phyloP scores from a whole-genome alignment of 805 yeast species.

The Candida arabinofermentans region DNA sequence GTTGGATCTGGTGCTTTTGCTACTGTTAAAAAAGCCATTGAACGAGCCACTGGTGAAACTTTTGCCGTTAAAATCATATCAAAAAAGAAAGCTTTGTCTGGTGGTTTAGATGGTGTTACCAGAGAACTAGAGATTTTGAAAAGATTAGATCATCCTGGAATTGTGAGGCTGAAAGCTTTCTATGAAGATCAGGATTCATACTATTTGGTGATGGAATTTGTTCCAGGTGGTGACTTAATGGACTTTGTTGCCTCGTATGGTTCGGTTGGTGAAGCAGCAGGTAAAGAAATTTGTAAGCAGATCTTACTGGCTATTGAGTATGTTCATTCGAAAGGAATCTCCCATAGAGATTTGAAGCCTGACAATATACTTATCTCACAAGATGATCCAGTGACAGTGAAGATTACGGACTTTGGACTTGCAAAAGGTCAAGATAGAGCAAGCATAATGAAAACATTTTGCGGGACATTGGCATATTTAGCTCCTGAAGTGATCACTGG shows the following conservation, averaged over 20 bases:
- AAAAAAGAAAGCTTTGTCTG: conserved; percentile 71
- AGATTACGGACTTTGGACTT: conserved; percentile 93
- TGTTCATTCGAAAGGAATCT: conserved; percentile 84
- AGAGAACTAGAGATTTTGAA: conserved; percentile 81
- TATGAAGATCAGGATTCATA: conserved; percentile 79
- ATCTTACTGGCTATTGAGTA: conserved; percentile 79
- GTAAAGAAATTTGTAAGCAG: conserved; percentile 81
- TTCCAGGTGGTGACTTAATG: conserved; percentile 96
- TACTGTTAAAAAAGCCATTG: conserved; percentile 86
- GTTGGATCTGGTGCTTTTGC: conserved; percentile 99
- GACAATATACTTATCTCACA: conserved; percentile 89
- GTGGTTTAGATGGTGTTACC: conserved; percentile 75
- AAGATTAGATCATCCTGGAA: conserved; percentile 76
- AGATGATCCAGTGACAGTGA: conserved; percentile 88
- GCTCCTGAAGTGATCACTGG: conserved; percentile 89
- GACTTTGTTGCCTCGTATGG: conserved; percentile 94
- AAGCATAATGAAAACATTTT: conserved; percentile 88
- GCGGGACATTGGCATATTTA: conserved; percentile 95
- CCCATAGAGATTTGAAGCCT: conserved; percentile 96
- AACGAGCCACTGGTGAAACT: conserved; percentile 77
- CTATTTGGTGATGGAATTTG: conserved; percentile 92
- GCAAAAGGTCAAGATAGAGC: conserved; percentile 87
- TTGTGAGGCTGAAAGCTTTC: conserved; percentile 77
- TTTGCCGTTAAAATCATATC: conserved; percentile 90
- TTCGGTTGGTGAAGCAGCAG: conserved; percentile 85